Conservation (phyloP, 805 yeast genomes). For the Ogataea methanolica region DNA sequence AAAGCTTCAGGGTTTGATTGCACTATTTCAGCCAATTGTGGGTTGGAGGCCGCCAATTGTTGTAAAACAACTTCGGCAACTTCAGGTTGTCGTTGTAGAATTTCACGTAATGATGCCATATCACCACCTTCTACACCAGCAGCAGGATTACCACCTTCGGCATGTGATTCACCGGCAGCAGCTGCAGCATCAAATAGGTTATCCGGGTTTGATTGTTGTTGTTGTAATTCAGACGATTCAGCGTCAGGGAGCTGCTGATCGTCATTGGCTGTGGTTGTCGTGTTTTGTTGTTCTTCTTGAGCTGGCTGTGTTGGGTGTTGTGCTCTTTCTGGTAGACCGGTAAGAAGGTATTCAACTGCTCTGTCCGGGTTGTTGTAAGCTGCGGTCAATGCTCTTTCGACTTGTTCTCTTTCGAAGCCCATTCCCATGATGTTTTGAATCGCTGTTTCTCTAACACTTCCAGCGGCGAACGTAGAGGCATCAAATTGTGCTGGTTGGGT, state of each 20-base stretch:
- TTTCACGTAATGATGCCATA: slow-evolving; percentile 62
- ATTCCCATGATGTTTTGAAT: slow-evolving; percentile 84
- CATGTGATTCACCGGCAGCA: slow-evolving; percentile 23
- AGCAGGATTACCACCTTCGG: slow-evolving; percentile 27
- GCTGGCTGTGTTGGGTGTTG: slow-evolving; percentile 17
- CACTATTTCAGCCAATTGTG: slow-evolving; percentile 76
- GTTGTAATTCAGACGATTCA: slow-evolving; percentile 14
- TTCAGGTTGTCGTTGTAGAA: slow-evolving; percentile 83
- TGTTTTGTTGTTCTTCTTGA: slow-evolving; percentile 14
- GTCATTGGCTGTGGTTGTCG: slow-evolving; percentile 16
- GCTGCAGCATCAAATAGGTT: slow-evolving; percentile 55
- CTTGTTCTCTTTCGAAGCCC: slow-evolving; percentile 90
- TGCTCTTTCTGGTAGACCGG: slow-evolving; percentile 72
- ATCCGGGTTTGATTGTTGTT: slow-evolving; percentile 35
- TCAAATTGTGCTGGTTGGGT: slow-evolving; percentile 21
- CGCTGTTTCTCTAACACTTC: slow-evolving; percentile 72
- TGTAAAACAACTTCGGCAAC: slow-evolving; percentile 79
- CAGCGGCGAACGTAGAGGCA: slow-evolving; percentile 67
- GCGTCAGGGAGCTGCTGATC: slow-evolving; percentile 1
- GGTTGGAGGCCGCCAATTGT: slow-evolving; percentile 75
- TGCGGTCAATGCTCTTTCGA: slow-evolving; percentile 85
- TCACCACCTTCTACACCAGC: slow-evolving; percentile 33
- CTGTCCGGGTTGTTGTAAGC: slow-evolving; percentile 97
- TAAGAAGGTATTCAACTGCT: slow-evolving; percentile 90
- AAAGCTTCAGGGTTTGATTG: slow-evolving; percentile 89